These are phyloP conservation scores for Apophysomyces elegans DNA, from an alignment of 371 early-diverging fungal species.

Conservation along the genomic window DNA sequence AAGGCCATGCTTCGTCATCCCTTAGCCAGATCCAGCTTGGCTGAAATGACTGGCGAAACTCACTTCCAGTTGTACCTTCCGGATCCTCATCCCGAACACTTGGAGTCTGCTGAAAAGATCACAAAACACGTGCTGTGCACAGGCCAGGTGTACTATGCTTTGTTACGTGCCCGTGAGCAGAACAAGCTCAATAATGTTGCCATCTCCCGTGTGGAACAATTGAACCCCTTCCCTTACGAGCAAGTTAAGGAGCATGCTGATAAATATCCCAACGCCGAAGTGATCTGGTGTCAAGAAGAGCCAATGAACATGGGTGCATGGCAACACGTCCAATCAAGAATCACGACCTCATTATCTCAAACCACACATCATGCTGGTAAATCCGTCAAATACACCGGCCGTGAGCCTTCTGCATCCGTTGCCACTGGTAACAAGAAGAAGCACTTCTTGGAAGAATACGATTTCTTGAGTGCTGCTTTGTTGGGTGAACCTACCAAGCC, in stretches of 20 bases:
- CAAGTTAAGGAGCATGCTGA: constrained; percentile 84
- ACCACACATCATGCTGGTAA: constrained; percentile 73
- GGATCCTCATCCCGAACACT: constrained; percentile 81
- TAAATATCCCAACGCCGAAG: constrained; percentile 88
- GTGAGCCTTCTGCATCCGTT: constrained; percentile 92
- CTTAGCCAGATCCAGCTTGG: constrained; percentile 80
- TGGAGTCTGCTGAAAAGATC: constrained; percentile 79
- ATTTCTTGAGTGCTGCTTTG: constrained; percentile 83
- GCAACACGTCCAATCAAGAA: constrained; percentile 86
- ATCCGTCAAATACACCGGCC: constrained; percentile 84
- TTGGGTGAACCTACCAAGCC: constrained; percentile 73
- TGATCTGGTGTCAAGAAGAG: constrained; percentile 97
- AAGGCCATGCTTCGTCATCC: constrained; percentile 96
- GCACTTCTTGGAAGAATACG: constrained; percentile 92
- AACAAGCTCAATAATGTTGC: constrained; percentile 86
- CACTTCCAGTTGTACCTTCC: constrained; percentile 91
- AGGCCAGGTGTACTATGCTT: constrained; percentile 96
- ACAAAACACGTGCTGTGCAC: constrained; percentile 90
- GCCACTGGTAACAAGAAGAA: constrained; percentile 98
- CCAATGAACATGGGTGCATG: constrained; percentile 94
- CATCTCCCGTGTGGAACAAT: constrained; percentile 94
- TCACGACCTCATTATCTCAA: constrained; percentile 78
- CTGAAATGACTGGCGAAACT: constrained; percentile 84
- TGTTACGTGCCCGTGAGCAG: constrained; percentile 84
- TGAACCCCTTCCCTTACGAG: constrained; percentile 96